phyloP scores from a whole-genome alignment of 202 grass and related monocot genomes.

The Zoysia matrella region DNA sequence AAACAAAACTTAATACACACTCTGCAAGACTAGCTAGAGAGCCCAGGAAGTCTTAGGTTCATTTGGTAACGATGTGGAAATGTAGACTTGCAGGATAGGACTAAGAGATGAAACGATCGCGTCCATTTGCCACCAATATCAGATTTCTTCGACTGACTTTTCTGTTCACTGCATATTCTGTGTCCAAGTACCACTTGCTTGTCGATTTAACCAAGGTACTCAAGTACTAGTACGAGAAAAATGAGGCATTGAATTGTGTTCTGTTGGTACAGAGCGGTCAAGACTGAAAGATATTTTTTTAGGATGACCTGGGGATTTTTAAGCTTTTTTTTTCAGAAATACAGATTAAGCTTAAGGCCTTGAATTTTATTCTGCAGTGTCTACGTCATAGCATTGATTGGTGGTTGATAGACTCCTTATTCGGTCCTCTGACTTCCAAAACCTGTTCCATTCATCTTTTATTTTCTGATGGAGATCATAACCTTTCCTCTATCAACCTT shows the following conservation, averaged over 20 bases:
- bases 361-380: background rate
- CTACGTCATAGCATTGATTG: conserved; percentile 1
- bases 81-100: background rate
- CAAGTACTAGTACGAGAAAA: background rate
- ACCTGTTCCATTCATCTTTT: background rate
- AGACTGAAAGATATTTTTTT: background rate
- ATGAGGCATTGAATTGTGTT: background rate
- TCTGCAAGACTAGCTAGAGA: background rate
- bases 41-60: background rate
- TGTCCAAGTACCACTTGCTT: background rate
- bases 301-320: background rate
- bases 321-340: background rate
- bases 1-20: background rate
- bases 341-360: background rate
- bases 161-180: background rate
- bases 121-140: background rate
- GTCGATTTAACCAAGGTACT: background rate
- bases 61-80: background rate
- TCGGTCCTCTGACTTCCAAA: conserved; percentile 4
- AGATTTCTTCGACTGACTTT: background rate
- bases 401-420: background rate
- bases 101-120: background rate
- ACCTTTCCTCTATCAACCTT: background rate
- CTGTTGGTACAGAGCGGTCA: background rate
- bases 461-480: background rate